Evolutionary conservation across 345 rosid species (phyloP), one percentile per base, ranked within the genome.

Genomic region (Boechera retrofracta): DNA sequence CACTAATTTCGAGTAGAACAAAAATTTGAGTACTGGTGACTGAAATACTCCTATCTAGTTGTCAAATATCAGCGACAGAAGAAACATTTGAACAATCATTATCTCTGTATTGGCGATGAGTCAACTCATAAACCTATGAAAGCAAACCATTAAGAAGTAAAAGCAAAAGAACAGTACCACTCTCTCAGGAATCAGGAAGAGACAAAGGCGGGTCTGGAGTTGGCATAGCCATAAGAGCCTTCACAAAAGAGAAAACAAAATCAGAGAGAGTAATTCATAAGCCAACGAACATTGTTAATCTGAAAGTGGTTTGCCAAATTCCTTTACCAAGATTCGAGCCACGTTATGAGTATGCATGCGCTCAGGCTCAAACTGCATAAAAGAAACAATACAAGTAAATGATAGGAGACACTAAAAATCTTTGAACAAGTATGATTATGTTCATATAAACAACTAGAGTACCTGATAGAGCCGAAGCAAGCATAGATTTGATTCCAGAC

Each of bases 211-310:
- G 93, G 82, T 93, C 99, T 44, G 97, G 96, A 77, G 96, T 85
- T n/a, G 99, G 96, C 96, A 89, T 83, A 16, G 98, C 98, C 98
- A 93, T 89, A 64, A 93, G 89, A 6, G 98, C 97, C 98, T 95
- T 86, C 56, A 36, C 26, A 11, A 16, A 29, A 36, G 24, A 9
- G 4, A 10, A 56, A 70, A 16, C 11, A 77, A 35, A 16, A 55
- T 63, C 60, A 80, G 15, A 29, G 21, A 55, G 16, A 63, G 29
- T 26, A 41, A 9, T 59, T 42, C 15, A 48, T 38, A 66, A 51
- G 64, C 33, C 15, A 72, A 31, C 7, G 61, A 42, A 52, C 38
- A 51, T 10, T 13, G 48, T 10, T n/a, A 41, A 49, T 33, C 56
- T 9, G 51, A 52, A 24, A 6, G 52, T 44, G 58, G 13, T 41